Base-by-base conservation (phyloP, 176 grass and related monocot genomes). In the Ensete ventricosum region DNA sequence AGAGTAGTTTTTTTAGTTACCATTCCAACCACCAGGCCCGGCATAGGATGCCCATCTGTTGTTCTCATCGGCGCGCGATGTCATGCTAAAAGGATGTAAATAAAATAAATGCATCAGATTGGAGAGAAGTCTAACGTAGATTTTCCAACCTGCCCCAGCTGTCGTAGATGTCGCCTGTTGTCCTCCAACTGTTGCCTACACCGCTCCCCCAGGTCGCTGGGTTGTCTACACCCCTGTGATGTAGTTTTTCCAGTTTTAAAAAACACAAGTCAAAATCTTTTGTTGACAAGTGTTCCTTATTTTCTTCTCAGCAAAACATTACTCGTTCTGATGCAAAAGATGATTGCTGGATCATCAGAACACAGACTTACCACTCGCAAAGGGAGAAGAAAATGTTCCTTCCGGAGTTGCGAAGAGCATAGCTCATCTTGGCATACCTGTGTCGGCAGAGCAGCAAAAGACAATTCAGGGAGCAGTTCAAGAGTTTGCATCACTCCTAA, bases 131-230 rank as follows among this genome's bases (percentile, higher is more conserved):
- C 34, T 43, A 43, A 43, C 34, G 34, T 43, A 43, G 34, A 43
- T 23, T 23, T 43, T 43, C 34, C 22, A 62, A 92, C 96, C 91
- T 95, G 67, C 19, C 69, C 96, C 96, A 99, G 73, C 89, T 95
- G 73, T 95, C 96, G 5, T 64, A 73, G 9, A 99, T 99, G 77
- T 99, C 91, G 0, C n/a, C 84, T 11, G 96, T 99, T 65, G 96
- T 99, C 83, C 96, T 94, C 96, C 96, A 95, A 84, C 96, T 99
- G 67, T 99, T 99, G 34, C 91, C 96, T 34, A 91, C 79, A 24
- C 76, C 1, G 1, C 86, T 53, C 64, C 88, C 96, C 96, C 96
- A 99, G 9, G 96, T 99, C 26, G 96, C 96, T 52, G 96, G 96
- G 69, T 95, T 77, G 16, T 87, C 65, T 51, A 34, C 52, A 14